Evolutionary conservation across 257 asterid species (phyloP), one percentile per base, ranked within the genome.

Genomic region (Solanum chaucha): DNA sequence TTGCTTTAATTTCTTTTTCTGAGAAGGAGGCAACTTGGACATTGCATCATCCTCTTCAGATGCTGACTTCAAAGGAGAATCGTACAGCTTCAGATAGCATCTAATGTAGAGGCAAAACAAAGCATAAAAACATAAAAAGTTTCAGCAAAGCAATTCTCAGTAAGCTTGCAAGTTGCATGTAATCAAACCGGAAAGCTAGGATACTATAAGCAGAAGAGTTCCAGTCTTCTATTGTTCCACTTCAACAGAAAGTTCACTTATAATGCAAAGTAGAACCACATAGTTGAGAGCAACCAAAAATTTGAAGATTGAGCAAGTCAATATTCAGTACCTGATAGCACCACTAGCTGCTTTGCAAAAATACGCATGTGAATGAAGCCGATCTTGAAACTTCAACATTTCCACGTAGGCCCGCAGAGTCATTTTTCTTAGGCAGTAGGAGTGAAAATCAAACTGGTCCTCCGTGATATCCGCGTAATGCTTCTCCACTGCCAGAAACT

Each of bases 341-440:
- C 98, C 99, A 83, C 89, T 91, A 89, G 99, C 99, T 85, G 99
- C 98, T 93, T 95, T 96, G 85, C 92, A 96, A 90, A 97, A 97
- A 92, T 97, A 97, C 64, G 98, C 83, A 92, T 95, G 94, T 44
- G 99, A 92, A 90, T 97, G 99, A 78, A 97, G 98, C 73, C 97
- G 94, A 35, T 96, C 99, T 90, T 96, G 98, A 92, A 97, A 96
- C 89, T 93, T 96, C 90, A 97, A 90, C 99, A 96, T 97, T 91
- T 94, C 95, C 3, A 97, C 98, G 71, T 97, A 97, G 17, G 97
- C 92, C 84, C 99, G 94, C 85, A 97, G 96, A 67, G 99, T 97
- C 99, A 97, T 97, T 90, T 97, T 97, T 86, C 99, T 93, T 91
- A 96, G 90, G 94, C 99, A 97, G 91, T 97, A 97, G 8, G 99